Evolutionary conservation across 805 yeast genomes (phyloP).

Genomic region (Pichia sporocuriosa): DNA sequence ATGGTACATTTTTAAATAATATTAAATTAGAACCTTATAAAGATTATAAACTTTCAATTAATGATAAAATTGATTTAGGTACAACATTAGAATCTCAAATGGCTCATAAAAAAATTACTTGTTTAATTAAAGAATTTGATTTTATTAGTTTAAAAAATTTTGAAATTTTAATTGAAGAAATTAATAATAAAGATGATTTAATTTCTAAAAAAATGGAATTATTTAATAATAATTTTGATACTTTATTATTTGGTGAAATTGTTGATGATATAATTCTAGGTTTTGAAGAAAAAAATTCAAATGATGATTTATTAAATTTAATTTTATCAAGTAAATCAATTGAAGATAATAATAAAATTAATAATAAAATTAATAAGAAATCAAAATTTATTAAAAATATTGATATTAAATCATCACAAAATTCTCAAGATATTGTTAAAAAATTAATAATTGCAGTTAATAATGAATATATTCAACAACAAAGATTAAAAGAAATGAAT

Average conservation of each 20-base stretch:
- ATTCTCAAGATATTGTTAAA: conserved; percentile 49
- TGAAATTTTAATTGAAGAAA: conserved; percentile 20
- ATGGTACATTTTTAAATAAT: conserved; percentile 90
- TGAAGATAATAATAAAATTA: conserved; percentile 27
- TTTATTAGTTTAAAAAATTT: conserved; percentile 39
- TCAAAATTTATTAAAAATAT: conserved; percentile 32
- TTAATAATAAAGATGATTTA: conserved; percentile 23
- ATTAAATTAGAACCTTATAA: conserved; percentile 55
- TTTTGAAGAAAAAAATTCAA: conserved; percentile 17
- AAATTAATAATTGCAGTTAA: conserved; percentile 49
- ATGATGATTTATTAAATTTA: conserved; percentile 22
- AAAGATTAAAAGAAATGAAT: conserved; percentile 48
- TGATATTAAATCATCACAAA: conserved; percentile 50
- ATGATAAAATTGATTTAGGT: conserved; percentile 88
- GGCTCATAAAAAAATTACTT: conserved; percentile 81
- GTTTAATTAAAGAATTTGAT: conserved; percentile 68
- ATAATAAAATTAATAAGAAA: conserved; percentile 34
- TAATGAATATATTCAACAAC: conserved; percentile 52
- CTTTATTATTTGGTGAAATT: conserved; percentile 31
- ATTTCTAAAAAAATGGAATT: conserved; percentile 25
- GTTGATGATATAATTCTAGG: conserved; percentile 22
- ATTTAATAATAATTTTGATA: conserved; percentile 31
- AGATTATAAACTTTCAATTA: conserved; percentile 61
- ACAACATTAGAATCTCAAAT: conserved; percentile 70
- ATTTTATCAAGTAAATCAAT: conserved; percentile 12